Evolutionary conservation across 768 basidiomycete genomes (phyloP).

Genomic region (Leccinum broughii): DNA sequence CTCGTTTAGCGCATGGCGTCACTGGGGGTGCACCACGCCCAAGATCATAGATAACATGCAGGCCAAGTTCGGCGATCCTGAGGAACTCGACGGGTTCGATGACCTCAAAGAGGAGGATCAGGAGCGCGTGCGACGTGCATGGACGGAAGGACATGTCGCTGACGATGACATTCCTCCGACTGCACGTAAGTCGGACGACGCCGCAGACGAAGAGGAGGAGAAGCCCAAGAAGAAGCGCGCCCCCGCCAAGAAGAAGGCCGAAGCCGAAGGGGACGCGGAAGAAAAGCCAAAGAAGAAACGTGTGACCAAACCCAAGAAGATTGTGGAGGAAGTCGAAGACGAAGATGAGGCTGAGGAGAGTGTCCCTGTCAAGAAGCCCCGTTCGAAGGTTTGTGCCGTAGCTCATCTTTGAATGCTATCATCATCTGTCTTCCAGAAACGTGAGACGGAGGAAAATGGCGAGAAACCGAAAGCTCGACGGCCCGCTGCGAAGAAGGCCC

Average conservation of each 20-base stretch:
- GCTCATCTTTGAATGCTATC: constrained; percentile 6
- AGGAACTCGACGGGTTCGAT: constrained; percentile 86
- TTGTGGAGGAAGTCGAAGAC: constrained; percentile 35
- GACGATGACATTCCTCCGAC: constrained; percentile 80
- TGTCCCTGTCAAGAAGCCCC: constrained; percentile 36
- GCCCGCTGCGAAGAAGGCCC: constrained; percentile 46
- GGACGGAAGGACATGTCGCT: constrained; percentile 74
- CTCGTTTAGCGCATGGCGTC: constrained; percentile 68
- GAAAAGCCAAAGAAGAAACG: constrained; percentile 39
- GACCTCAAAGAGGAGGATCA: constrained; percentile 70
- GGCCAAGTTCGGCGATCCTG: constrained; percentile 50
- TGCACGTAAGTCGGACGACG: constrained; percentile 59
- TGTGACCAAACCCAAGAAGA: constrained; percentile 33
- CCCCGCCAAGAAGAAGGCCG: constrained; percentile 37
- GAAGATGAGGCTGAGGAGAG: constrained; percentile 37
- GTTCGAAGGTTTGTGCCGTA: constrained; percentile 35
- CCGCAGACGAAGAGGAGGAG: constrained; percentile 50
- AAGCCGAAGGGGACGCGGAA: constrained; percentile 36
- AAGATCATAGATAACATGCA: constrained; percentile 75
- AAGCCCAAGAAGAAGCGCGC: constrained; percentile 55
- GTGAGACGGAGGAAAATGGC: constrained; percentile 32
- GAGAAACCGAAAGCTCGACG: constrained; percentile 53
- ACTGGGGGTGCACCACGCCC: constrained; percentile 85
- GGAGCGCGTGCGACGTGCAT: constrained; percentile 68
- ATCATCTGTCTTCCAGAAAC: constrained; percentile 30